phyloP scores from a whole-genome alignment of 495 filamentous ascomycete species.

The Tuber borchii region DNA sequence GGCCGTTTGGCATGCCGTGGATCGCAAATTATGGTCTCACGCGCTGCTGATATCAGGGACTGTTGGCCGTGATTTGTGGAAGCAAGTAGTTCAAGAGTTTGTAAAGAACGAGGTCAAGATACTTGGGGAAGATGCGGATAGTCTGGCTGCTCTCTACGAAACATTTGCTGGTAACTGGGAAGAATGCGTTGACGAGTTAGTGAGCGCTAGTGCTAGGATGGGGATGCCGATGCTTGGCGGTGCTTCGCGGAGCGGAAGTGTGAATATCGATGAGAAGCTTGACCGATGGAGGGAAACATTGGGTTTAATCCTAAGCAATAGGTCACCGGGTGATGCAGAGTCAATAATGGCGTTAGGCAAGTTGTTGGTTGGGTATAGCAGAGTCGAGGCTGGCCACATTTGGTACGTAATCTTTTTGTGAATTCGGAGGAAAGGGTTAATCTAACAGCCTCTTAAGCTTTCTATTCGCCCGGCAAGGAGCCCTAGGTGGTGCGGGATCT shows the following conservation, averaged over 20 bases:
- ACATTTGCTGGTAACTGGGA: conserved; percentile 90
- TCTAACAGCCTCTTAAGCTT: conserved; percentile 39
- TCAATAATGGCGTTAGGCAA: conserved; percentile 74
- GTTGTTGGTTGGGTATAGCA: conserved; percentile 76
- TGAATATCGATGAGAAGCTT: conserved; percentile 75
- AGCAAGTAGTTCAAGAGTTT: conserved; percentile 89
- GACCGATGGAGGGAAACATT: conserved; percentile 92
- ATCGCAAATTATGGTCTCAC: conserved; percentile 90
- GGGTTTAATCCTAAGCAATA: conserved; percentile 75
- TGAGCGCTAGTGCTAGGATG: conserved; percentile 86
- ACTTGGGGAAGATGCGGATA: conserved; percentile 66
- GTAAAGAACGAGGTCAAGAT: conserved; percentile 84
- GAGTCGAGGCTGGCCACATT: conserved; percentile 83
- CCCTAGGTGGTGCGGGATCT: conserved; percentile 47
- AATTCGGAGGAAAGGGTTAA: conserved; percentile 6
- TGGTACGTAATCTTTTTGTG: conserved; percentile 59
- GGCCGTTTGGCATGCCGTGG: conserved; percentile 90
- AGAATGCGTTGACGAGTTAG: conserved; percentile 90
- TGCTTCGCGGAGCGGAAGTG: conserved; percentile 27
- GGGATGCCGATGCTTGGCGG: conserved; percentile 68
- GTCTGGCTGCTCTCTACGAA: conserved; percentile 82
- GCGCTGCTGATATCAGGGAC: conserved; percentile 88
- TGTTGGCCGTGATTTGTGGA: conserved; percentile 62
- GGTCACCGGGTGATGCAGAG: conserved; percentile 67
- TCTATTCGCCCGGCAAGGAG: conserved; percentile 52